phyloP scores from a whole-genome alignment of 2,329 filamentous ascomycete species.

The Cladophialophora yegresii region DNA sequence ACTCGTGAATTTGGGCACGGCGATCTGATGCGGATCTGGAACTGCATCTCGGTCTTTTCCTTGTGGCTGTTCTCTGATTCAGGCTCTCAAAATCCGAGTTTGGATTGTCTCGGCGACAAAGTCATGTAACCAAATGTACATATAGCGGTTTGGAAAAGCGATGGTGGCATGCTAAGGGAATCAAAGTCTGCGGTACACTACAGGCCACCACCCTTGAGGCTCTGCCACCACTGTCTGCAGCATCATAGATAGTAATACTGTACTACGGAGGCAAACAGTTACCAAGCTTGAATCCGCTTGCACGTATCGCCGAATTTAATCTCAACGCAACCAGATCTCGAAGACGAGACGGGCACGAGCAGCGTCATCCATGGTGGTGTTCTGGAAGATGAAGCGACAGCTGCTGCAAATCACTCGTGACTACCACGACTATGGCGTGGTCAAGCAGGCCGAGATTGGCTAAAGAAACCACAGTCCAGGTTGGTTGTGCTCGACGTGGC shows the following conservation, averaged over 20 bases:
- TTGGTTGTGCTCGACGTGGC: background rate
- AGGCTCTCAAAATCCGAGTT: background rate
- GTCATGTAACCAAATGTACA: conserved; percentile 3
- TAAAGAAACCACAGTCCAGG: background rate
- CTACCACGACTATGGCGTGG: background rate
- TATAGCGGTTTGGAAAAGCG: background rate
- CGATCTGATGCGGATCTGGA: conserved; percentile 1
- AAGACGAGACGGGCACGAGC: background rate
- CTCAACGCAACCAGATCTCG: background rate
- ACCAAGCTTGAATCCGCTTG: background rate
- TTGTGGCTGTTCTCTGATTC: background rate
- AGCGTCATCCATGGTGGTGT: background rate
- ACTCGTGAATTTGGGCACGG: conserved; percentile 13
- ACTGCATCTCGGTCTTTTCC: conserved; percentile 6
- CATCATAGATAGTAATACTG: background rate
- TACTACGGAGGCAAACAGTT: background rate
- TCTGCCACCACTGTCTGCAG: background rate
- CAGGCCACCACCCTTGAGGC: background rate
- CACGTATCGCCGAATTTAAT: background rate
- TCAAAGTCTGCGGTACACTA: background rate
- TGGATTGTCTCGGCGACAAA: background rate
- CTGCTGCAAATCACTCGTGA: background rate
- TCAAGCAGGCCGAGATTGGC: background rate
- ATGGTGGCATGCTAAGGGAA: background rate
- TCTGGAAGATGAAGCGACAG: background rate